phyloP scores from a whole-genome alignment of 441 rosid genomes.

The Hypseocharis bilobata region DNA sequence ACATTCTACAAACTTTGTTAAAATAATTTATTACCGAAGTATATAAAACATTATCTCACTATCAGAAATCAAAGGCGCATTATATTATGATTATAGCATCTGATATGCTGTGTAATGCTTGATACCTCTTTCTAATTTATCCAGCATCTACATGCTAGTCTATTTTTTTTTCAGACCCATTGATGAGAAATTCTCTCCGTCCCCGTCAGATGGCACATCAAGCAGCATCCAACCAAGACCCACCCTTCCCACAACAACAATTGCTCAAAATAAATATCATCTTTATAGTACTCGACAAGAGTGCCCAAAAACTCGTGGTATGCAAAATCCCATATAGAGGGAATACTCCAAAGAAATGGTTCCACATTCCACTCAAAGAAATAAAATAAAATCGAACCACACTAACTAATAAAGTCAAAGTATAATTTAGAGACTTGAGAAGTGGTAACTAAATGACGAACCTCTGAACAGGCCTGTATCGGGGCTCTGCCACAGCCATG shows the following conservation, averaged over 20 bases:
- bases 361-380: neutral
- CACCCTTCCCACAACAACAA: too few species aligned
- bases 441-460: constrained; percentile 19
- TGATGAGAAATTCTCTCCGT: too few species aligned
- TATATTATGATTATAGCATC: neutral
- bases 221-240: neutral
- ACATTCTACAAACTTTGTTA: neutral
- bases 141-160: neutral
- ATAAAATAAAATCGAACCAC: neutral
- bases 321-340: neutral
- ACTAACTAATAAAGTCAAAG: neutral
- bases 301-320: too few species aligned
- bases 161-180: too few species aligned
- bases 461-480: constrained; percentile 95
- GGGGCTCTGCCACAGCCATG: constrained; percentile 95
- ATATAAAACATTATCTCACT: neutral
- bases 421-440: neutral
- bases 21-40: neutral
- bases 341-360: neutral
- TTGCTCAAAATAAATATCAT: too few species aligned
- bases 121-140: neutral
- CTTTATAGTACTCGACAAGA: too few species aligned
- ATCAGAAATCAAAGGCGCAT: neutral
- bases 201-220: neutral
- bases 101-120: neutral